Evolutionary conservation across 805 yeast genomes (phyloP).

Genomic region (Candida lessepsii): DNA sequence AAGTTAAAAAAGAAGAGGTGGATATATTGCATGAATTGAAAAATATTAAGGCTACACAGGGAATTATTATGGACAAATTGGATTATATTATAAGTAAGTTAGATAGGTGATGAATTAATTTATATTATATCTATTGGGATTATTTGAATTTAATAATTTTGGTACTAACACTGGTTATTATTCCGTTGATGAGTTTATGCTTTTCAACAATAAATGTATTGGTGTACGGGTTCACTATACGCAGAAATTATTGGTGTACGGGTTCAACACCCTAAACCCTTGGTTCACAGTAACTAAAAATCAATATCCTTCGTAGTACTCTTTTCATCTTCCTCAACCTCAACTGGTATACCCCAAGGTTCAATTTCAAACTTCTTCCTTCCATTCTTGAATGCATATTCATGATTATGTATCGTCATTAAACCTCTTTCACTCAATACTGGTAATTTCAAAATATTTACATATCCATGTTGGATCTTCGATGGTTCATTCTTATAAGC

Average conservation of each 20-base stretch:
- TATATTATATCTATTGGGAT: background rate
- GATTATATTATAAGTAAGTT: slow-evolving; percentile 10
- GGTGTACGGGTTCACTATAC: too few species aligned
- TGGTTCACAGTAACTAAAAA: slow-evolving; percentile 15
- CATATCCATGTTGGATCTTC: slow-evolving; percentile 81
- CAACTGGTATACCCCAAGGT: slow-evolving; percentile 97
- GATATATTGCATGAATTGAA: slow-evolving; percentile 6
- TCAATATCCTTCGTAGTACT: slow-evolving; percentile 23
- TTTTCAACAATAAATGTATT: too few species aligned
- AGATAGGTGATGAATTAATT: background rate
- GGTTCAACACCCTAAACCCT: too few species aligned
- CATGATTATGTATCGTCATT: slow-evolving; percentile 73
- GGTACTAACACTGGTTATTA: too few species aligned
- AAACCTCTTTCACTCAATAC: slow-evolving; percentile 71
- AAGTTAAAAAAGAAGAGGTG: background rate
- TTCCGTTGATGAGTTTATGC: too few species aligned
- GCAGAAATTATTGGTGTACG: background rate
- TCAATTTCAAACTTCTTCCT: slow-evolving; percentile 81
- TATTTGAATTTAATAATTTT: too few species aligned
- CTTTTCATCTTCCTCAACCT: slow-evolving; percentile 57
- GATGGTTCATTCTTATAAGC: slow-evolving; percentile 71
- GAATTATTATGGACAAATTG: slow-evolving; percentile 10
- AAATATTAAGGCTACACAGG: slow-evolving; percentile 4
- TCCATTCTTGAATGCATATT: slow-evolving; percentile 84
- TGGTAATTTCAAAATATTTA: slow-evolving; percentile 74